These are phyloP conservation scores for Ogataea ganodermae DNA, from an alignment of 805 yeast species.

Conservation along the genomic window DNA sequence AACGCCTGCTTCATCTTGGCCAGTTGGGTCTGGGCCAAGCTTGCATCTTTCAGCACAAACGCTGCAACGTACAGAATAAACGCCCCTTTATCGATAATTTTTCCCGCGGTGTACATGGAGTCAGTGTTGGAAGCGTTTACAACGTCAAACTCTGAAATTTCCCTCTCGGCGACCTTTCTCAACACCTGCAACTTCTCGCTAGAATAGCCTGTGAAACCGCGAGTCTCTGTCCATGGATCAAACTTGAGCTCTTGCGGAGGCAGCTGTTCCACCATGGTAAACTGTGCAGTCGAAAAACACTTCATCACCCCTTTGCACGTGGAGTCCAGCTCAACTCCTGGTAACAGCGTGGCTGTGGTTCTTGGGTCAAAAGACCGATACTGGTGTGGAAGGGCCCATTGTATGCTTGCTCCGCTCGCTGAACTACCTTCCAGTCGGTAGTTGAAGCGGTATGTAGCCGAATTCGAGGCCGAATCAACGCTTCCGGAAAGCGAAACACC, in stretches of 20 bases:
- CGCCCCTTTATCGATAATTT: slow-evolving; percentile 86
- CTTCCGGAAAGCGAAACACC: slow-evolving; percentile 45
- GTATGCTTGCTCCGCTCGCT: slow-evolving; percentile 29
- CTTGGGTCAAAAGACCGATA: slow-evolving; percentile 38
- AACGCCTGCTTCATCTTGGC: slow-evolving; percentile 67
- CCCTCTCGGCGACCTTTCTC: slow-evolving; percentile 50
- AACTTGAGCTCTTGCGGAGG: slow-evolving; percentile 39
- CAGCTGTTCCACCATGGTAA: slow-evolving; percentile 31
- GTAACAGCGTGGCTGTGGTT: slow-evolving; percentile 26
- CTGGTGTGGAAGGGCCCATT: slow-evolving; percentile 59
- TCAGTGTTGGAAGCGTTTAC: slow-evolving; percentile 62
- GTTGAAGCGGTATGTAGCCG: slow-evolving; percentile 45
- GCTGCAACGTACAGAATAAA: slow-evolving; percentile 75
- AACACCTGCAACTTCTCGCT: slow-evolving; percentile 44
- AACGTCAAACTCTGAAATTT: slow-evolving; percentile 54
- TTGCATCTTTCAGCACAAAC: slow-evolving; percentile 58
- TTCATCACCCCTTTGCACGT: slow-evolving; percentile 57
- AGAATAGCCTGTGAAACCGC: slow-evolving; percentile 38
- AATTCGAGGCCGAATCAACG: slow-evolving; percentile 33
- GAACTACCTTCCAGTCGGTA: slow-evolving; percentile 33
- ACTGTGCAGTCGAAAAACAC: slow-evolving; percentile 41
- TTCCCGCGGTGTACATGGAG: slow-evolving; percentile 91
- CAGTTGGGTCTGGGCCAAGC: slow-evolving; percentile 52
- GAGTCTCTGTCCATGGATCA: slow-evolving; percentile 61
- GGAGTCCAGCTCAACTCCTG: slow-evolving; percentile 43